Percentiles rank a stretch among this genome's conserved stretches.
These are phyloP conservation scores for Lolium multiflorum DNA, from an alignment of 176 grass and related monocot species.

Conservation along the genomic window DNA sequence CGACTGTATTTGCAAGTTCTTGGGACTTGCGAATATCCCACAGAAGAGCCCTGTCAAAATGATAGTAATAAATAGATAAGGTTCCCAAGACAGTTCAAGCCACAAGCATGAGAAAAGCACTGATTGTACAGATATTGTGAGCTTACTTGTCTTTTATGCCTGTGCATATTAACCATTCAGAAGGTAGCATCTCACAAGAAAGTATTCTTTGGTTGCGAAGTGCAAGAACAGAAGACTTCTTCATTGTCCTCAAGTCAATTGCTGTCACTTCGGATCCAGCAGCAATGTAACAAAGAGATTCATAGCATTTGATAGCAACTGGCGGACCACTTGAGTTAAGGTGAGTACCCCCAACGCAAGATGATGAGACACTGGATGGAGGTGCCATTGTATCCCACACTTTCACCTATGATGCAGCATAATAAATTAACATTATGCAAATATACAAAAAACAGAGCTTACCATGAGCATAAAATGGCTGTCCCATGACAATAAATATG, in stretches of 20 bases:
- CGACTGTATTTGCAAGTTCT: constrained; percentile 47
- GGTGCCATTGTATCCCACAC: constrained; percentile 74
- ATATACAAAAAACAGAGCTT: constrained; percentile 6
- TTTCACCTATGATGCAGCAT: constrained; percentile 62
- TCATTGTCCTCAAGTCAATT: constrained; percentile 88
- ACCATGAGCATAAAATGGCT: constrained; percentile 29
- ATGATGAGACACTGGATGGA: constrained; percentile 67
- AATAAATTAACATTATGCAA: constrained; percentile 22
- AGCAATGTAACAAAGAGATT: constrained; percentile 77
- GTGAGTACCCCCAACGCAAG: constrained; percentile 73
- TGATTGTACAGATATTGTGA: constrained; percentile 1
- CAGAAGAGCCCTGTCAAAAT: constrained; percentile 67
- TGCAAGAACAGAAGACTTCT: constrained; percentile 68
- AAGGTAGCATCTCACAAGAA: constrained; percentile 86
- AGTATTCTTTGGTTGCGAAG: constrained; percentile 55
- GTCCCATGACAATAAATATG: not conserved
- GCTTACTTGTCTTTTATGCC: constrained; percentile 81
- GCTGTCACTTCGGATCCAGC: constrained; percentile 61
- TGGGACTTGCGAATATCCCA: constrained; percentile 89
- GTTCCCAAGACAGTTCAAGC: not conserved
- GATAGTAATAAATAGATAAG: constrained; percentile 29
- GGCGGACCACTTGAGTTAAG: constrained; percentile 51
- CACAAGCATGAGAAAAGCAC: constrained; percentile 18
- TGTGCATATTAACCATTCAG: constrained; percentile 80
- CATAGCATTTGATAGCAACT: constrained; percentile 70